Evolutionary conservation across 176 grass and related monocot species (phyloP), one percentile per base, ranked within the genome.

Genomic region (Triticum urartu): DNA sequence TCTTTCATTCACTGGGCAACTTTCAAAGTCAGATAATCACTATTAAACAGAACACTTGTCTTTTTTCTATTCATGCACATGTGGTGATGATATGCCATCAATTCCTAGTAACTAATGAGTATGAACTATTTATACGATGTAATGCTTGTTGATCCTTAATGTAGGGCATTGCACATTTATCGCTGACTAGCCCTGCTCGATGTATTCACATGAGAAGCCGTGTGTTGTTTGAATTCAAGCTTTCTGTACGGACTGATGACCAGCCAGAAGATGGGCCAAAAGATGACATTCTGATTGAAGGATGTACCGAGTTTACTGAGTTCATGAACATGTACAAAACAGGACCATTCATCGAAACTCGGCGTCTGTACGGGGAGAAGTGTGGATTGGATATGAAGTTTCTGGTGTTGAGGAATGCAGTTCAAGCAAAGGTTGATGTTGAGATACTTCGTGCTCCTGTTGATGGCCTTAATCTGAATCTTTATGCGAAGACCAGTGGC

Each of bases 321-420:
- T 65, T 88, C 14, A 28, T 0, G 11, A 52, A 79, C 13, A 28
- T 88, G 3, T 21, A 11, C 0, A 39, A 1, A 62, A 7, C 26
- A 48, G 0, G 45, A 36, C 71, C 87, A 15, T 88, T 64, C 32
- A 8, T 77, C 5, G 5, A 77, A 77, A 75, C 32, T 22, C 61
- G 11, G 0, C 47, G 72, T 34, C 3, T 83, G 11, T 88, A 69
- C 25, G 79, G 79, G 1, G 72, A 88, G 1, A 88, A 77, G 62
- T 88, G 72, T 68, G 86, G 34, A 9, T 68, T 77, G 72, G 86
- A 88, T 45, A 8, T 88, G 47, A 88, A 68, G 35, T 88, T 77
- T 33, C 33, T 25, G 0, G n/a, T 88, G 64, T 17, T 77, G 35
- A 1, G 6, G 0, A 60, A 20, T 10, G 72, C 79, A 60, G 86